phyloP scores from a whole-genome alignment of 2,329 filamentous ascomycete species.

The Xylaria sp. region DNA sequence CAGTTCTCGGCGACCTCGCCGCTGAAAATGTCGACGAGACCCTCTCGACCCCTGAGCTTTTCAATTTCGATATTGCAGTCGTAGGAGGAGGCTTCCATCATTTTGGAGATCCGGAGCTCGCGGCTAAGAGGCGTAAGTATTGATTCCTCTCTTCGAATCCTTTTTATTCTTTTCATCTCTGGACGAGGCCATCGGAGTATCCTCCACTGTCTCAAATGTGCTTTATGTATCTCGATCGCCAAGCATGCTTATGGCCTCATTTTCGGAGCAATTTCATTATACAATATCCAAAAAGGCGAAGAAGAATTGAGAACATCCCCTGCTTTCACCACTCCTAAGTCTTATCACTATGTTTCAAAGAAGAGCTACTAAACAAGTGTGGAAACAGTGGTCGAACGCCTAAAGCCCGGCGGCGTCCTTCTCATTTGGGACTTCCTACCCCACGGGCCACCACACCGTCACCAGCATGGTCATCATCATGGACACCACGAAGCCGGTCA shows the following conservation, averaged over 20 bases:
- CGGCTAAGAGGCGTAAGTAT: constrained; percentile 37
- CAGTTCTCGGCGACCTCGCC: constrained; percentile 68
- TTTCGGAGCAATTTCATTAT: background rate
- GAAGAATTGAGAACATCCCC: background rate
- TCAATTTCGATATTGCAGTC: constrained; percentile 74
- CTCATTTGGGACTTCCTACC: constrained; percentile 75
- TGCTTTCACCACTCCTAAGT: background rate
- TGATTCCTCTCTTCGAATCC: background rate
- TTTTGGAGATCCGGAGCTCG: constrained; percentile 70
- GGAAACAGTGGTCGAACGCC: constrained; percentile 62
- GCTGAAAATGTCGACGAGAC: constrained; percentile 58
- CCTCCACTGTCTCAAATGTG: background rate
- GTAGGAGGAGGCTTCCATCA: constrained; percentile 75
- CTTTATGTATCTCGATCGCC: background rate
- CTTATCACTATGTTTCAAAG: background rate
- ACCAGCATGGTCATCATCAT: constrained; percentile 16
- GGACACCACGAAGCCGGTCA: constrained; percentile 3
- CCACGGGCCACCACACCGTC: constrained; percentile 53
- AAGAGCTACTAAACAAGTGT: background rate
- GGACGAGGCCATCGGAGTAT: background rate
- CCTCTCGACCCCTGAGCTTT: constrained; percentile 71
- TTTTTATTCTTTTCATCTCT: background rate
- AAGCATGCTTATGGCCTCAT: background rate
- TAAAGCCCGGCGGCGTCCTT: constrained; percentile 73
- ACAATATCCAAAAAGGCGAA: background rate